phyloP scores from a whole-genome alignment of 2,329 filamentous ascomycete genomes.

The Dissoconium aciculare region DNA sequence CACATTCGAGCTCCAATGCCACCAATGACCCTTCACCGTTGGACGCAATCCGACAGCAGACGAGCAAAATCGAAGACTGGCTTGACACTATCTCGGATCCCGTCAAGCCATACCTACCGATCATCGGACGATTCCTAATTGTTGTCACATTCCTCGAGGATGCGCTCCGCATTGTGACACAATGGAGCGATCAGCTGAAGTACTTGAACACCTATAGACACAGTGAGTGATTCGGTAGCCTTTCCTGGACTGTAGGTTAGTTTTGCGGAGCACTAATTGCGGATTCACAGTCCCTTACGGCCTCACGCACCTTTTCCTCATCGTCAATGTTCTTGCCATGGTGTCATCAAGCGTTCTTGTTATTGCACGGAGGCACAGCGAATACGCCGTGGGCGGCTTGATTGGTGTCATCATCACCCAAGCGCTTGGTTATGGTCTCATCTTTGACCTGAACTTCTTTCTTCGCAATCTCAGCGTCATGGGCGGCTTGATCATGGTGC shows the following conservation, averaged over 20 bases:
- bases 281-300: conserved; percentile 65
- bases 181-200: conserved; percentile 88
- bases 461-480: conserved; percentile 95
- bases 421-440: conserved; percentile 89
- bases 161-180: conserved; percentile 85
- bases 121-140: conserved; percentile 91
- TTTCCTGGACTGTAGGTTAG: too few species aligned
- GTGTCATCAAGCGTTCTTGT: conserved; percentile 60
- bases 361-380: conserved; percentile 82
- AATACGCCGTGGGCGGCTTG: conserved; percentile 81
- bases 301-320: conserved; percentile 82
- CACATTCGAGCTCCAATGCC: conserved; percentile 44
- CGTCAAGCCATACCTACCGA: conserved; percentile 91
- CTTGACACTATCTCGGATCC: conserved; percentile 79
- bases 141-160: conserved; percentile 98
- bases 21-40: conserved; percentile 60
- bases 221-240: too few species aligned
- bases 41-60: conserved; percentile 83
- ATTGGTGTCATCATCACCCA: conserved; percentile 84
- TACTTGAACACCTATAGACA: conserved; percentile 87
- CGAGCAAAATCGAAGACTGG: conserved; percentile 94
- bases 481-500: conserved; percentile 91
- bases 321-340: conserved; percentile 85
- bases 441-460: conserved; percentile 99
- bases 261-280: too few species aligned